A percentile compares a stretch with the other conserved stretches of the same genome.
Conservation (phyloP, 1,284 basidiomycete genomes). For the Fomitopsis pinicola region DNA sequence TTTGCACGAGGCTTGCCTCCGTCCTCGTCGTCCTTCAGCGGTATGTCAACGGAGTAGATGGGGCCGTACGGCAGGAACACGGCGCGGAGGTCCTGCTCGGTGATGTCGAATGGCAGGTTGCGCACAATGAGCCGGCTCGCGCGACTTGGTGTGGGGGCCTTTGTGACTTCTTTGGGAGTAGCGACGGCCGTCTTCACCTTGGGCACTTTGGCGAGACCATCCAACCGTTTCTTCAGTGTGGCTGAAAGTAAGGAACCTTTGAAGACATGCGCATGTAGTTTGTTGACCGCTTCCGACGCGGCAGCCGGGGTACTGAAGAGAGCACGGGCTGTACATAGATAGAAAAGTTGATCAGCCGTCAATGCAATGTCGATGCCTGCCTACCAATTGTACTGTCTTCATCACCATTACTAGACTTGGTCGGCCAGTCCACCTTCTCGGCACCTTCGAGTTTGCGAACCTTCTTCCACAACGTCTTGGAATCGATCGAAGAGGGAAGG, state of each 20-base stretch:
- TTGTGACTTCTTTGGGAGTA: constrained; percentile 12
- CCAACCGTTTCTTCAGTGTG: constrained; percentile 87
- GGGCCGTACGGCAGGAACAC: constrained; percentile 89
- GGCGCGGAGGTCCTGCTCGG: constrained; percentile 83
- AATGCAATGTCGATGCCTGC: not conserved
- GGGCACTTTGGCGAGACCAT: constrained; percentile 55
- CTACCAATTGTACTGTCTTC: constrained; percentile 37
- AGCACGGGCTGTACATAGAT: constrained; percentile 55
- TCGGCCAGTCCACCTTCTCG: constrained; percentile 69
- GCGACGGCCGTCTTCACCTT: constrained; percentile 21
- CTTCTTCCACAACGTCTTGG: constrained; percentile 85
- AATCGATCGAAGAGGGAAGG: constrained; percentile 63
- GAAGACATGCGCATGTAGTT: constrained; percentile 92
- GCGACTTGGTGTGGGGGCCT: constrained; percentile 51
- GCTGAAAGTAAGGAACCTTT: constrained; percentile 86
- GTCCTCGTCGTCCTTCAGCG: constrained; percentile 29
- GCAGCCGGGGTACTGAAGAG: constrained; percentile 71
- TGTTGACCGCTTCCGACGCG: constrained; percentile 72
- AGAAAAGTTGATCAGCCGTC: not conserved
- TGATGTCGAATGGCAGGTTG: constrained; percentile 83
- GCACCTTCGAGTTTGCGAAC: constrained; percentile 75
- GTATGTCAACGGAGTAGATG: constrained; percentile 84
- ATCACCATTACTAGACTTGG: constrained; percentile 39
- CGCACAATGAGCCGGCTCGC: constrained; percentile 88
- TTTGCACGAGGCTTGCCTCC: constrained; percentile 35